These are phyloP conservation scores for Pythium volutum DNA, from an alignment of 352 stramenopile species.

Conservation along the genomic window DNA sequence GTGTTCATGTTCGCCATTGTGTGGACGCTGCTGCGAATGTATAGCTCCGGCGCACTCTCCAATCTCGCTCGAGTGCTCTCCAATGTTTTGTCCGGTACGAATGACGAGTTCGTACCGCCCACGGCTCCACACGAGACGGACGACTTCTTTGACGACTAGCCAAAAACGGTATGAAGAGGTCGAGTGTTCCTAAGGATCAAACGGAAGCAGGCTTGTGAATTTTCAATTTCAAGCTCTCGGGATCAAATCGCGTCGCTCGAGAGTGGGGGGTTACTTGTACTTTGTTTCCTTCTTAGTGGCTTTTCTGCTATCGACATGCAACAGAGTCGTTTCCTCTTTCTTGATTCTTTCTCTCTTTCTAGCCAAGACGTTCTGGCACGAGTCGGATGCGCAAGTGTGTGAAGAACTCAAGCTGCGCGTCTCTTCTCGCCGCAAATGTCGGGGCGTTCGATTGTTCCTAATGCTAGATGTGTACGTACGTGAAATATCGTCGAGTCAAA, in stretches of 20 bases:
- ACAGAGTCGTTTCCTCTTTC: constrained; percentile 8
- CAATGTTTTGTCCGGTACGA: not conserved
- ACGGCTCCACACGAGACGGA: constrained; percentile 25
- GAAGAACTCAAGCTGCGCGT: not conserved
- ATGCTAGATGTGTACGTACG: constrained; percentile 12
- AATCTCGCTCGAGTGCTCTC: constrained; percentile 14
- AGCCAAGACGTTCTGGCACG: not conserved
- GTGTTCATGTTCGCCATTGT: constrained; percentile 53
- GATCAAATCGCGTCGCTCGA: not conserved
- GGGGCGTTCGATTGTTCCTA: not conserved
- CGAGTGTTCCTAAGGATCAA: not conserved
- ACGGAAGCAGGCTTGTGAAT: not conserved
- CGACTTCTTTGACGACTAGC: constrained; percentile 47
- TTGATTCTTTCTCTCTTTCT: not conserved
- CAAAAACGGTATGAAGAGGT: not conserved
- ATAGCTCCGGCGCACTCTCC: constrained; percentile 58
- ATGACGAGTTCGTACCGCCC: not conserved
- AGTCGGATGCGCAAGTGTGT: not conserved
- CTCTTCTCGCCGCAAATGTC: not conserved
- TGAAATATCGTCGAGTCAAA: not conserved
- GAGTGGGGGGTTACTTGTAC: constrained; percentile 26
- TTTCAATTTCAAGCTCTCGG: not conserved
- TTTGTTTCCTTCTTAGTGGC: constrained; percentile 24
- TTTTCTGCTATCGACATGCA: constrained; percentile 27
- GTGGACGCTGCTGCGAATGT: constrained; percentile 70